A percentile compares a stretch with the other conserved stretches of the same genome.
Evolutionary conservation across 1,284 basidiomycete species (phyloP).

Genomic region (Hortiboletus rubellus): DNA sequence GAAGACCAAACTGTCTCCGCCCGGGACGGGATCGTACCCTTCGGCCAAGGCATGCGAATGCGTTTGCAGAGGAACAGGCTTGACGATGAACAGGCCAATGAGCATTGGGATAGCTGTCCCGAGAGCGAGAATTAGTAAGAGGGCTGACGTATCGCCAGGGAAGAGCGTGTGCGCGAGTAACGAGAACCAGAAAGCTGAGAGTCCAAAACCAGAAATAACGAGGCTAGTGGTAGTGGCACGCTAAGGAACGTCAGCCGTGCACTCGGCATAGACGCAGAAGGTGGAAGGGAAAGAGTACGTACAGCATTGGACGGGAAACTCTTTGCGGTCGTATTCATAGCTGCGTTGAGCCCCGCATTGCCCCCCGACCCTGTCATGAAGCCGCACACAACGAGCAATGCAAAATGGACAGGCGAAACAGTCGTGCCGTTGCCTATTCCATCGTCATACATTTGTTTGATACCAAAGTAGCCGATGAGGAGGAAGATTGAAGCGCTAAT

Average conservation of each 20-base stretch:
- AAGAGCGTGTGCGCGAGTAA: conserved; percentile 64
- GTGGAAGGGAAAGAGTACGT: conserved; percentile 21
- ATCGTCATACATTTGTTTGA: conserved; percentile 59
- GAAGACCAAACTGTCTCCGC: conserved; percentile 20
- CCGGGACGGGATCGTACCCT: conserved; percentile 17
- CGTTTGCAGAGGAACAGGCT: conserved; percentile 52
- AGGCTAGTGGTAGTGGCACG: conserved; percentile 71
- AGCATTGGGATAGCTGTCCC: conserved; percentile 73
- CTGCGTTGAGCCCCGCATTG: conserved; percentile 54
- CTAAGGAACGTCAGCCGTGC: conserved; percentile 33
- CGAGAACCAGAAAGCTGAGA: conserved; percentile 82
- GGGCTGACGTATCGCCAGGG: conserved; percentile 68
- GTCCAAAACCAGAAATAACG: conserved; percentile 80
- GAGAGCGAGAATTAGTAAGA: conserved; percentile 67
- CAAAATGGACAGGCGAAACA: conserved; percentile 35
- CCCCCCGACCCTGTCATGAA: conserved; percentile 65
- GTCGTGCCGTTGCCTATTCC: conserved; percentile 37
- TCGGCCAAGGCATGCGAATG: neutral
- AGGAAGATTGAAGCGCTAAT: conserved; percentile 51
- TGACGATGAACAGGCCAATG: conserved; percentile 63
- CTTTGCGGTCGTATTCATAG: conserved; percentile 67
- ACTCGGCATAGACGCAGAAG: neutral
- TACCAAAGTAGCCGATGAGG: conserved; percentile 65
- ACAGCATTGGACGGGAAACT: conserved; percentile 57
- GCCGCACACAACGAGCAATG: conserved; percentile 47